phyloP scores from a whole-genome alignment of 2,329 filamentous ascomycete species.

The Alternaria sp. region DNA sequence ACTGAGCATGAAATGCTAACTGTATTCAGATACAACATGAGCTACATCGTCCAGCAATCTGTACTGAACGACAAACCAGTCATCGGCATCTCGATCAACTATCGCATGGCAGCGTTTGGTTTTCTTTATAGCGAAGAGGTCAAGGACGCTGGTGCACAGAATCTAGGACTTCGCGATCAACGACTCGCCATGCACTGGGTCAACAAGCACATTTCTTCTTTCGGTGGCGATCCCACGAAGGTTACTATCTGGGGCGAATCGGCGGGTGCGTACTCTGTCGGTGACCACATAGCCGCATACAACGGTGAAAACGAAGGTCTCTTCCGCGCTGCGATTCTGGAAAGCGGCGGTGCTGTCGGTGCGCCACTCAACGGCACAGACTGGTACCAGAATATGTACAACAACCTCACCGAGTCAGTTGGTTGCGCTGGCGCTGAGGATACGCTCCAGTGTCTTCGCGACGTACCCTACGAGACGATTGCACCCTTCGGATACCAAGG shows the following conservation, averaged over 20 bases:
- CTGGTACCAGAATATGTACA: conserved; percentile 45
- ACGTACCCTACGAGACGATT: conserved; percentile 38
- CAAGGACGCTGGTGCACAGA: conserved; percentile 46
- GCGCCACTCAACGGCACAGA: conserved; percentile 41
- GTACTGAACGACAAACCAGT: conserved; percentile 40
- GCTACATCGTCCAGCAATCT: conserved; percentile 43
- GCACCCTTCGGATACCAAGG: conserved; percentile 38
- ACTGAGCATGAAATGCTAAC: background rate
- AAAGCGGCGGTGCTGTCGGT: conserved; percentile 47
- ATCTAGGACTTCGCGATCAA: conserved; percentile 69
- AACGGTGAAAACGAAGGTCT: conserved; percentile 49
- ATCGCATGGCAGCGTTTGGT: conserved; percentile 59
- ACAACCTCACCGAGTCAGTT: conserved; percentile 37
- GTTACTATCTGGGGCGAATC: conserved; percentile 69
- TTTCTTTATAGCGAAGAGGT: conserved; percentile 57
- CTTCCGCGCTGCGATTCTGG: conserved; percentile 54
- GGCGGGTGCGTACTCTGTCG: conserved; percentile 67
- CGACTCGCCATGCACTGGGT: conserved; percentile 68
- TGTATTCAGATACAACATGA: conserved; percentile 36
- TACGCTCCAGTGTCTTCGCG: conserved; percentile 38
- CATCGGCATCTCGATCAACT: conserved; percentile 55
- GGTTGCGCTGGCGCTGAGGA: conserved; percentile 33
- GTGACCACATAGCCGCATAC: conserved; percentile 49
- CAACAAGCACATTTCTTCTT: conserved; percentile 62
- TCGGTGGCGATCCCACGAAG: conserved; percentile 64